Base-by-base conservation (phyloP, 2,329 filamentous ascomycete genomes). In the Pyrenophora graminea region DNA sequence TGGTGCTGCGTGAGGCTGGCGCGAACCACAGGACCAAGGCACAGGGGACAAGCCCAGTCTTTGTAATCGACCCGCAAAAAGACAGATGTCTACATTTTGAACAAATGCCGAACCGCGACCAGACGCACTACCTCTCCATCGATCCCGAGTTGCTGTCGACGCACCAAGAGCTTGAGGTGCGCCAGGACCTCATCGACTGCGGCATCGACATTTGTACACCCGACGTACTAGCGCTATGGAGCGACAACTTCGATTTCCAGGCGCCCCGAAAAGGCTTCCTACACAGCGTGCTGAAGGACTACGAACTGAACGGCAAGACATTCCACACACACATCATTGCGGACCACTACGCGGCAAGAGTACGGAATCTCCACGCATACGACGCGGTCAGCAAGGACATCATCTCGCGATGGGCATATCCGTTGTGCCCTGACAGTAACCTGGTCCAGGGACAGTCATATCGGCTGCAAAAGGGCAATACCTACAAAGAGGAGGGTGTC, bases 161-260 rank as follows among this genome's bases (percentile, higher is more conserved):
- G 41, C 81, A 89, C 59, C 79, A 83, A 5, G 90, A 96, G 70
- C 82, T 96, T 43, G 91, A 95, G 63, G 80, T 97, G 17, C 85
- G 92, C 33, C 85, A 88, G 58, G 93, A 99, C 74, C 78, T 99
- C 51, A 89, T 97, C 55, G 94, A 99, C 73, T 92, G 91, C 63
- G 89, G 90, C 45, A 94, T 99, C 66, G 94, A 99, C 70, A 97
- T 99, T 58, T 97, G 93, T 75, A 97, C 94, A 1, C 92, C 93
- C 0, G 94, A 97, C 68, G 92, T 97, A 7, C 82, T 97, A 37
- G 92, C 92, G 6, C 77, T 97, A 50, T 99, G 94, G 90, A 94
- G 91, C 7, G 94, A 99, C 75, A 96, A 92, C 69, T 99, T 97
- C 66, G 93, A 99, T 72, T 97, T 96, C 72, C 91, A 97, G 71